Evolutionary conservation across 768 basidiomycete genomes (phyloP).

Genomic region (Symmetrospora coprosmae): DNA sequence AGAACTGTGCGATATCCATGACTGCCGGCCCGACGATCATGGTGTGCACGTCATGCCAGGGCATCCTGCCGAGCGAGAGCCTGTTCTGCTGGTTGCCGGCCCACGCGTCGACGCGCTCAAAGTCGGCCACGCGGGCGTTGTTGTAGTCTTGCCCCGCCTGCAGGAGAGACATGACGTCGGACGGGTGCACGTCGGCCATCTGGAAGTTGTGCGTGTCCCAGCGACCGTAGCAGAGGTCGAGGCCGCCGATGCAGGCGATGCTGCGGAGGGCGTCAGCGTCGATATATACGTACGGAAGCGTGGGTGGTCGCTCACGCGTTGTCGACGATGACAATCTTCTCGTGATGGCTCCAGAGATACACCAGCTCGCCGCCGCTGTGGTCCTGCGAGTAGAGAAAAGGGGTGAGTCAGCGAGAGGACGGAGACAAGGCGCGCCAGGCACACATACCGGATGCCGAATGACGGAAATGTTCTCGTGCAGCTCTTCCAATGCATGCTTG

Average conservation of each 20-base stretch:
- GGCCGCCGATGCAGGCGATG: constrained; percentile 72
- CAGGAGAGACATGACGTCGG: constrained; percentile 60
- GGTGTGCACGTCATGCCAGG: constrained; percentile 52
- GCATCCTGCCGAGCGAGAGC: constrained; percentile 26
- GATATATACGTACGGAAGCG: too few relatives aligned
- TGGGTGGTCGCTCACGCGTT: too few relatives aligned
- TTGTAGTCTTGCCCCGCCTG: constrained; percentile 93
- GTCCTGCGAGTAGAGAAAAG: neutral
- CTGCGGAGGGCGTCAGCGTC: too few relatives aligned
- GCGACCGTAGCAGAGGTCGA: constrained; percentile 90
- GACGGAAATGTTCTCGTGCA: constrained; percentile 75
- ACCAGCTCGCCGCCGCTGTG: constrained; percentile 45
- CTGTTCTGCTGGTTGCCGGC: constrained; percentile 24
- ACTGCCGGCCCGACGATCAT: constrained; percentile 67
- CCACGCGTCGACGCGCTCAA: constrained; percentile 56
- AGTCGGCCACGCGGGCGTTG: constrained; percentile 71
- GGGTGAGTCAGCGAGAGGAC: neutral
- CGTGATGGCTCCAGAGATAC: constrained; percentile 67
- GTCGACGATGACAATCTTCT: constrained; percentile 78
- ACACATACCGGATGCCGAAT: constrained; percentile 94
- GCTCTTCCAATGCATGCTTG: constrained; percentile 58
- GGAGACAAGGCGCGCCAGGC: constrained; percentile 37
- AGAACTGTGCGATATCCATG: constrained; percentile 84
- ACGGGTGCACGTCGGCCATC: constrained; percentile 81
- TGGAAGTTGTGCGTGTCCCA: constrained; percentile 72